Evolutionary conservation across 495 filamentous ascomycete genomes (phyloP).

Genomic region (Lasiosphaeria hispida): DNA sequence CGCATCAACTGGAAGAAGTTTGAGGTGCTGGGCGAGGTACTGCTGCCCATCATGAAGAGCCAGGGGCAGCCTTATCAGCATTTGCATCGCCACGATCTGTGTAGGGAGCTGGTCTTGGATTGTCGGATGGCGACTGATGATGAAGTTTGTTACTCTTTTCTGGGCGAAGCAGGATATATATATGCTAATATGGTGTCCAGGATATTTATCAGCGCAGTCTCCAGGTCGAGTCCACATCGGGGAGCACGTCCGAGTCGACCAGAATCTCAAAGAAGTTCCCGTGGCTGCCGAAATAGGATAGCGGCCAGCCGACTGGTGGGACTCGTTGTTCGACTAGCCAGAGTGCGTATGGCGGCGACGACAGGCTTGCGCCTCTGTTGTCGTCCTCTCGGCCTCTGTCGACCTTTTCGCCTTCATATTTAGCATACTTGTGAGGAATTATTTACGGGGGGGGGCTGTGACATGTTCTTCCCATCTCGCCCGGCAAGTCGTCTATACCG

Average conservation of each 20-base stretch:
- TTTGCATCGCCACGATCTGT: conserved; percentile 61
- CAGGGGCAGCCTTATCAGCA: conserved; percentile 80
- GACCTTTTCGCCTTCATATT: no score
- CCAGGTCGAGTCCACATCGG: conserved; percentile 49
- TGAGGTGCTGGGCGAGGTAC: conserved; percentile 89
- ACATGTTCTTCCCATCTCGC: no score
- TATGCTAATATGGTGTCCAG: conserved; percentile 27
- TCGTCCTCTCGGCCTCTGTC: no score
- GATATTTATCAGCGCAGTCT: conserved; percentile 62
- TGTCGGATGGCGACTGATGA: conserved; percentile 56
- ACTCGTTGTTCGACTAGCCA: no score
- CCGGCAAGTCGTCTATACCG: no score
- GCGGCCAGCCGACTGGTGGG: neutral
- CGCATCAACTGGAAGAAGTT: conserved; percentile 98
- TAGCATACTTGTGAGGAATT: no score
- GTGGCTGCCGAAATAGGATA: conserved; percentile 48
- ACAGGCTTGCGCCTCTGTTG: no score
- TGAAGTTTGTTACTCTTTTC: conserved; percentile 44
- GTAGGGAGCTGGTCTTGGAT: conserved; percentile 72
- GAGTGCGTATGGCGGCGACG: no score
- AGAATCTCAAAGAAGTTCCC: conserved; percentile 53
- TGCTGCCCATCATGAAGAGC: conserved; percentile 85
- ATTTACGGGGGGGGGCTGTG: no score
- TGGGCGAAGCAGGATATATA: neutral
- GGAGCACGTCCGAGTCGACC: conserved; percentile 33